Conservation (phyloP, 2,329 filamentous ascomycete species). For the Raffaelea albimanens region DNA sequence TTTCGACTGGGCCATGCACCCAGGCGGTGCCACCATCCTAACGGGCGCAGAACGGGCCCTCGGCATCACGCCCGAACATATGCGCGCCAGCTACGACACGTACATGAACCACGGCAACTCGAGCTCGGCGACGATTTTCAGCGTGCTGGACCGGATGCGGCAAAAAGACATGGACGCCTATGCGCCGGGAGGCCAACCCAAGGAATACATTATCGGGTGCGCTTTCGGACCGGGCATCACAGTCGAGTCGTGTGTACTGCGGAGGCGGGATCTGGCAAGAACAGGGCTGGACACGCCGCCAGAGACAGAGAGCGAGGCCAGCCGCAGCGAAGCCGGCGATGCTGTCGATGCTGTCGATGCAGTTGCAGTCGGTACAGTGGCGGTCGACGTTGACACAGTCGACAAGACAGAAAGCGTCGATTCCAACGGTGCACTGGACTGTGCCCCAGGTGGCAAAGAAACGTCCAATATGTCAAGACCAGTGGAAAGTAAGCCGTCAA, state of each 20-base stretch:
- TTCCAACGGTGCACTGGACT: no score
- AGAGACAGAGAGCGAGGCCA: slow-evolving; percentile 42
- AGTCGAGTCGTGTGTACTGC: slow-evolving; percentile 59
- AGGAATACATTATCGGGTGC: slow-evolving; percentile 55
- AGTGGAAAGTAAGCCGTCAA: no score
- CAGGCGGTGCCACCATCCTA: slow-evolving; percentile 58
- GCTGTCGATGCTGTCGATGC: slow-evolving; percentile 13
- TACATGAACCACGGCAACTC: slow-evolving; percentile 62
- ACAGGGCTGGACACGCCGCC: slow-evolving; percentile 40
- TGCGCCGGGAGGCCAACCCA: slow-evolving; percentile 36
- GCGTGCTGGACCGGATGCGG: slow-evolving; percentile 53
- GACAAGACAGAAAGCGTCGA: no score
- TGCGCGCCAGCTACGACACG: slow-evolving; percentile 60
- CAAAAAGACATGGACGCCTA: slow-evolving; percentile 49
- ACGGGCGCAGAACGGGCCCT: slow-evolving; percentile 51
- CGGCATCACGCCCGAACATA: slow-evolving; percentile 50
- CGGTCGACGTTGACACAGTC: no score
- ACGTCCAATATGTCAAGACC: no score
- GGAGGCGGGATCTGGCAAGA: slow-evolving; percentile 34
- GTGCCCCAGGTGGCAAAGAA: no score
- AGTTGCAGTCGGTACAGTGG: no score
- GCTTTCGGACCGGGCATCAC: slow-evolving; percentile 63
- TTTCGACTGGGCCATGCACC: slow-evolving; percentile 68
- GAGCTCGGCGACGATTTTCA: slow-evolving; percentile 60
- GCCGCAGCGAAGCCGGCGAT: slow-evolving; percentile 30